Evolutionary conservation across 2,329 filamentous ascomycete species (phyloP), one percentile per base, ranked within the genome.

Genomic region (Aureobasidium mangrovei): DNA sequence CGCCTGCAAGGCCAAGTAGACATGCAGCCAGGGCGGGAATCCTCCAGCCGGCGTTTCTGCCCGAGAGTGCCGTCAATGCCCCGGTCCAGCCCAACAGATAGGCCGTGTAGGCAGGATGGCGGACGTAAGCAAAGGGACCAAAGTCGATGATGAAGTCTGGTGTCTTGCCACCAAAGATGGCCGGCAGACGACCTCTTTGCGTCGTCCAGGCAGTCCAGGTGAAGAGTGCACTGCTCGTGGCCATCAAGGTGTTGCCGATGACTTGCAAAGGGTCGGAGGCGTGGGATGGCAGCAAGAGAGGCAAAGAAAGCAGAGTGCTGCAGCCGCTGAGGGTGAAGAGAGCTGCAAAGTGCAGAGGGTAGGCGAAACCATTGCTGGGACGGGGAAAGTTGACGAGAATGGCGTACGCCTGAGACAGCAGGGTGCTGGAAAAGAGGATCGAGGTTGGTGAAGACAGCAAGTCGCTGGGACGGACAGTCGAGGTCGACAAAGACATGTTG

Each of bases 361-460:
- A 53, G 10, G 49, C 49, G 7, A 53, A 53, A 18, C 49, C 49
- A 44, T 53, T 53, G 49, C 40, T 44, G 24, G 49, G 40, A 4
- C 49, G 41, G 29, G 49, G 49, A 10, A 53, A 53, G n/a, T 53
- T 53, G 26, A 53, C 7, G 24, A 38, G 26, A 31, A 53, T 38
- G 12, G 49, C 49, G 27, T 53, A 53, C 8, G 40, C 39, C 44
- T 53, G 49, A n/a, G 36, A 32, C 40, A 53, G 6, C 12, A 44
- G 5, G 8, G 39, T 43, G 3, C 39, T 36, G 18, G 40, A 53
- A 18, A 36, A 53, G 24, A 53, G 40, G 3, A 53, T 29, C 4
- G 40, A 18, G 4, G 49, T 53, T 4, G 49, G 49, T 10, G 49
- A 53, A 31, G 39, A 44, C 4, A 53, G 27, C 4, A 28, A 12